Evolutionary conservation across 106 monocot species (phyloP), one percentile per base, ranked within the genome.

Genomic region (Chionographis japonica): DNA sequence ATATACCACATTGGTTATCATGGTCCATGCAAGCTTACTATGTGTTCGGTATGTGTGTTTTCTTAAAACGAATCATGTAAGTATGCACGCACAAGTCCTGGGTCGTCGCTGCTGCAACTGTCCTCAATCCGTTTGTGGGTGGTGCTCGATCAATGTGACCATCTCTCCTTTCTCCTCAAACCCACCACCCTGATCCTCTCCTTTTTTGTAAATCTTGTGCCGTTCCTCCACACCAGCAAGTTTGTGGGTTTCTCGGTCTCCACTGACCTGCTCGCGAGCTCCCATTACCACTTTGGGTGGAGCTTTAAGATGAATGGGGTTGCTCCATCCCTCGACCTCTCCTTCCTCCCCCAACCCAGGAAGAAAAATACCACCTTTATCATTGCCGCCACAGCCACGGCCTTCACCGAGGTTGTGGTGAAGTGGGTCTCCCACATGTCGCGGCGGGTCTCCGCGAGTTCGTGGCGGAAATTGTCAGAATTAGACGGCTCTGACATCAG

Each of bases 381-480:
- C 50, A 12, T 67, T 49, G 58, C 67, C 19, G 49, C 36, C 16
- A 42, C 77, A 20, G 52, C 68, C 16, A 16, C 72, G 9, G 57
- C 54, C 40, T 3, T 74, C 60, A 39, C 54, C 2, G 84, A 79
- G 62, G 85, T 94, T 20, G 94, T 90, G 1, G 94, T 94, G 36
- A 94, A 95, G 76, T 63, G 81, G 19, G 65, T 91, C 3, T 83
- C 88, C 16, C 75, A 91, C 20, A 83, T 74, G 6, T 95, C 94
- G 11, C 75, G 57, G 52, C 88, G 65, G 94, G 94, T 12, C 54
- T 91, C 13, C 73, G 83, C 17, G 88, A 95, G 42, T 95, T 95
- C 75, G 81, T 91, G 6, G 74, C 90, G 8, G 91, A 95, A 76
- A 88, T 95, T 40, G 88, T 81, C 0, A 95, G 83, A 75, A 85